Base-by-base conservation (phyloP, 345 rosid species). In the Populus nigra region DNA sequence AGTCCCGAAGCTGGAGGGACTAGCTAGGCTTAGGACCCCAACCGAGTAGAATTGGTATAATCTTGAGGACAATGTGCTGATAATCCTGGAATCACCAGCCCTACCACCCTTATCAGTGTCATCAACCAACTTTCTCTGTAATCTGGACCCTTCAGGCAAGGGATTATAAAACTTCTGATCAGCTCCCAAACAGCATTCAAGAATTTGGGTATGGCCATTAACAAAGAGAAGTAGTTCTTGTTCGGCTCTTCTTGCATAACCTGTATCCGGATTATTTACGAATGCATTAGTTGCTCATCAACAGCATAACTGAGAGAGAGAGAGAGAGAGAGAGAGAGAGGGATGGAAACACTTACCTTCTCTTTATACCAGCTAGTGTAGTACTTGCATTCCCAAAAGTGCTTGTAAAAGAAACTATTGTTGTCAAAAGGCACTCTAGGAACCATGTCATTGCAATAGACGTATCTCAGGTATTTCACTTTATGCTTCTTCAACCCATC, bases 401-500 rank as follows among this genome's bases (percentile, higher is more conserved):
- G 90, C 77, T 87, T 90, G 68, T 79, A 87, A 73, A 72, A 74
- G 12, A 83, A 81, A 63, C 80, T 78, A 23, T 79, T 82, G 76
- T 88, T 91, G 62, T 88, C 93, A 10, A 67, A 88, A 61, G 93
- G 93, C 66, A 87, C 31, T 78, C 93, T 80, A 71, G 93, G 89
- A 53, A 88, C 91, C 74, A 88, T 72, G 79, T 88, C 91, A 57
- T 87, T 83, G 83, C 82, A 71, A 71, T 87, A 87, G 53, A 87
- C 89, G 65, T 73, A 87, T 79, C 91, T 83, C 71, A 78, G 36
- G 36, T 90, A 90, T 12, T 75, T 84, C 12, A 86, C 85, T 1
- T 79, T 76, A 74, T 73, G 77, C 73, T 74, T 77, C 2, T 17
- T 78, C 76, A 90, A 12, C 7, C 75, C 77, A 65, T 29, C 33